Base-by-base conservation (phyloP, 2,329 filamentous ascomycete genomes). In the Hyphodiscus sp. region DNA sequence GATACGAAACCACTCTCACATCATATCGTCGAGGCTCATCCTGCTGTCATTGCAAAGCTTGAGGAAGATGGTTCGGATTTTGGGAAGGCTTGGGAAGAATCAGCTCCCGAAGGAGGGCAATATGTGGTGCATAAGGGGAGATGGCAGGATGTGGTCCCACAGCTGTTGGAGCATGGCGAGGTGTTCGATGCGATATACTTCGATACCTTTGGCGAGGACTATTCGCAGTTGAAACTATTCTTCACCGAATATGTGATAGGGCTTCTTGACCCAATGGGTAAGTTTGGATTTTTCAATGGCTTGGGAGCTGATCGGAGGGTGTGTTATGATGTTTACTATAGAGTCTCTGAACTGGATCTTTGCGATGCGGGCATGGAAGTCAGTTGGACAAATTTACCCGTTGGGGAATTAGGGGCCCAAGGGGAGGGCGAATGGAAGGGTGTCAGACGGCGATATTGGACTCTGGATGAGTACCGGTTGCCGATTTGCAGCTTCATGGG, bases 141-240 rank as follows among this genome's bases (percentile, higher is more conserved):
- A 60, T 95, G 91, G 91, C 91, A 95, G 70, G 87, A 94, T 55
- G 73, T 94, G 0, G 74, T 91, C 16, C 86, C 85, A 0, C 73
- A 74, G 49, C 74, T 95, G 8, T 72, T 92, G 1, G 80, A 82
- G 55, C 73, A 82, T 42, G 87, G 86, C 10, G 79, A 86, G 63
- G 73, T 83, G 13, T 91, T 92, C 65, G 89, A 95, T 67, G 89
- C 86, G 26, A 89, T 99, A 61, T 99, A 97, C 74, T 97, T 96
- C 66, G 94, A 99, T 68, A 99, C 94, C 0, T 97, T 97, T 69
- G 94, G 91, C 7, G 94, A 99, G 72, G 89, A 94, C 59, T 99
- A 97, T 71, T 76, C 77, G 1, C 88, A 92, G 68, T 81, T 97
- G 26, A 86, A 86, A 46, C 77, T 84, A 55, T 96, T 97, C 74